Evolutionary conservation across 176 grass and related monocot species (phyloP), one percentile per base, ranked within the genome.

Genomic region (Guadua angustifolia): DNA sequence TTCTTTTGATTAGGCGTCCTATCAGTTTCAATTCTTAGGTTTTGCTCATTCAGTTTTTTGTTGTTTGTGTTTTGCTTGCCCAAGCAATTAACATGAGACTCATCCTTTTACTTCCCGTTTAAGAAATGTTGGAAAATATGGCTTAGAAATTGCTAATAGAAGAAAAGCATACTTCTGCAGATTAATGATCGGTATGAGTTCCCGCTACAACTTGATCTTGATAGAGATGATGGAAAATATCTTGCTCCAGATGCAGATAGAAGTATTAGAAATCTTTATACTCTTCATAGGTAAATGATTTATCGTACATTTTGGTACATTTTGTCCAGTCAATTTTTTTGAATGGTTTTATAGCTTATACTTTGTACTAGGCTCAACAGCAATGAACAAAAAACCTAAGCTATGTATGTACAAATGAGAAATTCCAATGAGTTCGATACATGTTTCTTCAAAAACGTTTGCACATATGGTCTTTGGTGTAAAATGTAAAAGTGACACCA

Each of bases 161-260:
- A 18, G 50, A 44, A 58, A 64, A n/a, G 58, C 56, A 21, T 64
- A 62, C 18, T 77, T 82, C 25, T 97, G 79, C 87, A 97, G 92
- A 97, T 97, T 84, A 97, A 97, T 86, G 95, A 97, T 67, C 95
- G 92, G 4, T 97, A 97, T 58, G 95, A 97, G 58, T 97, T 97
- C 66, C 95, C 95, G 11, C 81, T 97, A 24, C 88, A 92, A 89
- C 90, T 97, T 81, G 92, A 97, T 86, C 90, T 97, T 83, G 95
- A 97, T 83, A 94, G 87, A 88, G 92, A 93, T 58, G 61, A 91
- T 86, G 92, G 95, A 43, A 97, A 93, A 77, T 97, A 97, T 91
- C 95, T 97, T 75, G 74, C 95, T 93, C 95, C 95, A 59, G 90
- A 93, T 71, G 95, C 95, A 63, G 88, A 97, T 89, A 91, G 86